Conservation (phyloP, 331 rosid species). For the Ulmus americana region DNA sequence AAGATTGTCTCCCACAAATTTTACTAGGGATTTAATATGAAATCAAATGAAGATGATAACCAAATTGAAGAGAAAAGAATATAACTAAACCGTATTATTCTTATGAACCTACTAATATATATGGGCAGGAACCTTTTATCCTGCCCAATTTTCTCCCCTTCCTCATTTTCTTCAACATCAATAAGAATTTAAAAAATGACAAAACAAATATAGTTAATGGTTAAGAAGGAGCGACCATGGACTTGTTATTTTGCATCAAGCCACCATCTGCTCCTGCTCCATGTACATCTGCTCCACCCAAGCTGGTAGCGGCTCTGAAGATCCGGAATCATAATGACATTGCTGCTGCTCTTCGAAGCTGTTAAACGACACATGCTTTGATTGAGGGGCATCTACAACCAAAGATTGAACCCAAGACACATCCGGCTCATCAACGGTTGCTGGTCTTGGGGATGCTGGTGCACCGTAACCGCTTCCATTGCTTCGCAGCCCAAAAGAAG, state of each 20-base stretch:
- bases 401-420: slow-evolving; percentile 75
- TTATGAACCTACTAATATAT: slow-evolving; percentile 4
- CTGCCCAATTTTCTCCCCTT: slow-evolving; percentile 29
- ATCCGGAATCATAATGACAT: slow-evolving; percentile 40
- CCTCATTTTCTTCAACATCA: slow-evolving; percentile 26
- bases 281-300: slow-evolving; percentile 59
- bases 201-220: slow-evolving; percentile 23
- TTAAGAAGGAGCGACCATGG: slow-evolving; percentile 16
- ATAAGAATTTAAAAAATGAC: slow-evolving; percentile 30
- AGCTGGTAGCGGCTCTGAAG: slow-evolving; percentile 38
- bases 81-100: slow-evolving; percentile 7
- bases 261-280: slow-evolving; percentile 71
- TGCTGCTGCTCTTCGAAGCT: slow-evolving; percentile 47
- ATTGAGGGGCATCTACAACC: slow-evolving; percentile 47
- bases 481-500: slow-evolving; percentile 58
- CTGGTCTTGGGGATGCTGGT: slow-evolving; percentile 20
- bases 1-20: too few relatives aligned
- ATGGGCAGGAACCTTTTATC: slow-evolving; percentile 44
- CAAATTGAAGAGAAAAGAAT: slow-evolving; percentile 4
- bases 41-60: slow-evolving; percentile 15
- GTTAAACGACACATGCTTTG: slow-evolving; percentile 23
- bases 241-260: slow-evolving; percentile 24
- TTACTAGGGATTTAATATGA: background rate
- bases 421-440: slow-evolving; percentile 42
- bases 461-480: slow-evolving; percentile 23